phyloP scores from a whole-genome alignment of 805 yeast species.

The Scheffersomyces ergatensis region DNA sequence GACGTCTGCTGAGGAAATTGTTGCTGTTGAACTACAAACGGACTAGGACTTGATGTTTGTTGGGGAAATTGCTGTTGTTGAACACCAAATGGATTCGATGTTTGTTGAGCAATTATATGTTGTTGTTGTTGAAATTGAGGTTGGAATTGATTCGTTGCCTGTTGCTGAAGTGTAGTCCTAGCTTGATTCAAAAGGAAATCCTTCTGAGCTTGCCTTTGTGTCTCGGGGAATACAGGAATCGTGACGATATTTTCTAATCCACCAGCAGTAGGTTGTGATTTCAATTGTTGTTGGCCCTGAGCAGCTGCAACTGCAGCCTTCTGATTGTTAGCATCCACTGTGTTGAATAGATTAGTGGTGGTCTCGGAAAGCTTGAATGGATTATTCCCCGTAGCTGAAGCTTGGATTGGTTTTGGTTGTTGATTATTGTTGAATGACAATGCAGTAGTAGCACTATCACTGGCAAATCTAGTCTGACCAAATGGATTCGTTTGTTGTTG shows the following conservation, averaged over 20 bases:
- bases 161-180: slow-evolving; percentile 28
- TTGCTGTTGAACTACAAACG: slow-evolving; percentile 1
- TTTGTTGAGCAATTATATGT: slow-evolving; percentile 16
- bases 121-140: slow-evolving; percentile 17
- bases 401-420: slow-evolving; percentile 15
- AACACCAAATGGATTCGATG: slow-evolving; percentile 11
- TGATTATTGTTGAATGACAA: slow-evolving; percentile 16
- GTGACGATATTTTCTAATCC: slow-evolving; percentile 69
- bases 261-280: slow-evolving; percentile 65
- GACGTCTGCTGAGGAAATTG: slow-evolving; percentile 4
- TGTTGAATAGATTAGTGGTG: slow-evolving; percentile 29
- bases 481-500: slow-evolving; percentile 43
- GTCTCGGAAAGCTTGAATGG: slow-evolving; percentile 53
- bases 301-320: slow-evolving; percentile 8
- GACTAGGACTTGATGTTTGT: slow-evolving; percentile 1
- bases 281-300: slow-evolving; percentile 24
- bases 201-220: slow-evolving; percentile 44
- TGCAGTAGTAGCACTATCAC: slow-evolving; percentile 29
- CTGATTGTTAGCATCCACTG: slow-evolving; percentile 7
- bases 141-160: slow-evolving; percentile 7
- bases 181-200: slow-evolving; percentile 38
- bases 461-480: slow-evolving; percentile 35
- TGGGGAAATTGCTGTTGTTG: slow-evolving; percentile 12
- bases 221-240: slow-evolving; percentile 66
- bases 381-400: slow-evolving; percentile 53